phyloP scores from a whole-genome alignment of 1,139 yeast genomes.

The Kurtzmaniella quercitrusa region DNA sequence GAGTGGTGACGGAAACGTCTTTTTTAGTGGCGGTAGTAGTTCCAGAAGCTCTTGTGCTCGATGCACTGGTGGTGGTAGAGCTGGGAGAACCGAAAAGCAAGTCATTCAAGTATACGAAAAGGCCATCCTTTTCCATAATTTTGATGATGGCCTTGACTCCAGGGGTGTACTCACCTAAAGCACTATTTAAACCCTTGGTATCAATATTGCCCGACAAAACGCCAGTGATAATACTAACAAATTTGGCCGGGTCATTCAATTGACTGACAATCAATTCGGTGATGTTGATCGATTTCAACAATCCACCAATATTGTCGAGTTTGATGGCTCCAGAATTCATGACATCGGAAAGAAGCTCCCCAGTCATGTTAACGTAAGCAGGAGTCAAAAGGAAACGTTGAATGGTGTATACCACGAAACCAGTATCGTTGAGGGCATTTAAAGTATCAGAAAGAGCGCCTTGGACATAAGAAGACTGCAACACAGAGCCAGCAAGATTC shows the following conservation, averaged over 20 bases:
- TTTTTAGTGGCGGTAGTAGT: neutral
- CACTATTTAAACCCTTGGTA: slow-evolving; percentile 8
- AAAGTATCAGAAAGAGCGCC: slow-evolving; percentile 24
- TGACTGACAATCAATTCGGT: slow-evolving; percentile 21
- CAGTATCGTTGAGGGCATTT: slow-evolving; percentile 41
- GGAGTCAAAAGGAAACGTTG: slow-evolving; percentile 35
- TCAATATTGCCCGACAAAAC: slow-evolving; percentile 22
- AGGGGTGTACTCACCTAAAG: slow-evolving; percentile 27
- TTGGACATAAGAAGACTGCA: slow-evolving; percentile 27
- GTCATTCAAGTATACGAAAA: slow-evolving; percentile 36
- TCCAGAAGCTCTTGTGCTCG: neutral
- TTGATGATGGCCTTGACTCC: slow-evolving; percentile 28
- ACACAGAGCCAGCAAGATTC: slow-evolving; percentile 27
- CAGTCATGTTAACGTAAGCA: slow-evolving; percentile 37
- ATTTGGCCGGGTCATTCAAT: slow-evolving; percentile 23
- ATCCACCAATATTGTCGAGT: slow-evolving; percentile 13
- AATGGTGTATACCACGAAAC: slow-evolving; percentile 35
- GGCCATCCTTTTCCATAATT: slow-evolving; percentile 37
- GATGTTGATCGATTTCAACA: slow-evolving; percentile 20
- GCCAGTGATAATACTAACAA: slow-evolving; percentile 20
- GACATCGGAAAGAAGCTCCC: slow-evolving; percentile 23
- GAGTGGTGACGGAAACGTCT: neutral
- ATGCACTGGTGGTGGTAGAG: neutral
- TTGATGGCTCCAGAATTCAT: slow-evolving; percentile 22
- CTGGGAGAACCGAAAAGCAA: slow-evolving; percentile 29